Evolutionary conservation across 331 rosid genomes (phyloP).

Genomic region (Malus hybrid): DNA sequence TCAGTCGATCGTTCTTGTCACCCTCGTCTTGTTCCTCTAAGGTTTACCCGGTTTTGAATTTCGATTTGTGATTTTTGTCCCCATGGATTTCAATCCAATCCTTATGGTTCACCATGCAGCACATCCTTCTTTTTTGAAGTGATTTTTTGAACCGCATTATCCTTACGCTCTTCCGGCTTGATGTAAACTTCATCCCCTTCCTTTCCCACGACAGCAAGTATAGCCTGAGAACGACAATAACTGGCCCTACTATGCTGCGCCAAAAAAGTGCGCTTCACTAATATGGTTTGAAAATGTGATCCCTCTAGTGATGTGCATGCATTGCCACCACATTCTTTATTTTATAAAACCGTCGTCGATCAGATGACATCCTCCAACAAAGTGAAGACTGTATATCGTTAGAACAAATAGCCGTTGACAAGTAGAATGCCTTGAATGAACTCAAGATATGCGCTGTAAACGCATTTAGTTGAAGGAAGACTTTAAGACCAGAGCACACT

Average conservation of each 20-base stretch:
- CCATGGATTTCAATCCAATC: background rate
- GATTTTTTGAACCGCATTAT: background rate
- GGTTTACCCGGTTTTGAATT: background rate
- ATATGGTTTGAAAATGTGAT: no score
- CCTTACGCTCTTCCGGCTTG: slow-evolving; percentile 6
- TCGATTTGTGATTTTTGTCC: background rate
- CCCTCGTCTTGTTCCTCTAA: no score
- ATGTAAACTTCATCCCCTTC: no score
- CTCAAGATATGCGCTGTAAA: background rate
- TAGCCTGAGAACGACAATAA: slow-evolving; percentile 47
- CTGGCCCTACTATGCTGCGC: slow-evolving; percentile 60
- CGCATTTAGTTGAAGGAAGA: slow-evolving; percentile 36
- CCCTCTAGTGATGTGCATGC: background rate
- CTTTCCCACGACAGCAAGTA: background rate
- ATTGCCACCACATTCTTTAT: no score
- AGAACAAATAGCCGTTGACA: background rate
- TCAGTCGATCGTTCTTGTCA: background rate
- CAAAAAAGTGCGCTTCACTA: background rate
- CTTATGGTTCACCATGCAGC: slow-evolving; percentile 6
- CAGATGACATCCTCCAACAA: no score
- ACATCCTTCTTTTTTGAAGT: background rate
- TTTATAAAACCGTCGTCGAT: no score
- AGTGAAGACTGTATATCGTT: no score
- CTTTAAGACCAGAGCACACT: slow-evolving; percentile 33
- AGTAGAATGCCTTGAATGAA: background rate